phyloP scores from a whole-genome alignment of 176 grass and related monocot species.

The Alopecurus myosuroides region DNA sequence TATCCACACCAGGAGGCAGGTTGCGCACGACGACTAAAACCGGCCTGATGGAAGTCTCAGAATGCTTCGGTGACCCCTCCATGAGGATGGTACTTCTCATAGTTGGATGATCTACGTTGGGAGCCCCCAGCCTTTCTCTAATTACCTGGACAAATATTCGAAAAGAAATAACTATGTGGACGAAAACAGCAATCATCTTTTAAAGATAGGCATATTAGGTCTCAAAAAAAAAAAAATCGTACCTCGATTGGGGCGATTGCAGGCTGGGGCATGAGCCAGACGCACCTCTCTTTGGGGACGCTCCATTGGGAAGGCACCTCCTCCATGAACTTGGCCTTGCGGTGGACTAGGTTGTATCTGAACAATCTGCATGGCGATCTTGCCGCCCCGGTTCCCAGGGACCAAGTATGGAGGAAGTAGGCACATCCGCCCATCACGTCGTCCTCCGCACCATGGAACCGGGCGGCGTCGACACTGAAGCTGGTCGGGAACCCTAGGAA shows the following conservation, averaged over 20 bases:
- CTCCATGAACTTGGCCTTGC: neutral
- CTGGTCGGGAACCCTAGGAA: constrained; percentile 4
- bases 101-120: neutral
- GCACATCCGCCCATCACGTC: neutral
- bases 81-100: neutral
- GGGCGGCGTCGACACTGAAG: neutral
- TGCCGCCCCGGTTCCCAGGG: no score
- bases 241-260: no score
- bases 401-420: neutral
- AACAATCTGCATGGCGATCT: neutral
- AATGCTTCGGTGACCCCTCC: neutral
- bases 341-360: neutral
- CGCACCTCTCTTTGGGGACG: neutral
- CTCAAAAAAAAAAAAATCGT: no score
- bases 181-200: no score
- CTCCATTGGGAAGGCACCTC: neutral
- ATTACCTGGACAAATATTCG: neutral
- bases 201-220: no score
- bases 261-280: neutral
- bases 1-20: neutral
- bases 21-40: neutral
- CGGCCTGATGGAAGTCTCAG: neutral
- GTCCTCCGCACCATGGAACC: neutral
- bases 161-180: no score
- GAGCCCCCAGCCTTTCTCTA: neutral